phyloP scores from a whole-genome alignment of 1,284 basidiomycete species.

The Pseudozyma flocculosa region DNA sequence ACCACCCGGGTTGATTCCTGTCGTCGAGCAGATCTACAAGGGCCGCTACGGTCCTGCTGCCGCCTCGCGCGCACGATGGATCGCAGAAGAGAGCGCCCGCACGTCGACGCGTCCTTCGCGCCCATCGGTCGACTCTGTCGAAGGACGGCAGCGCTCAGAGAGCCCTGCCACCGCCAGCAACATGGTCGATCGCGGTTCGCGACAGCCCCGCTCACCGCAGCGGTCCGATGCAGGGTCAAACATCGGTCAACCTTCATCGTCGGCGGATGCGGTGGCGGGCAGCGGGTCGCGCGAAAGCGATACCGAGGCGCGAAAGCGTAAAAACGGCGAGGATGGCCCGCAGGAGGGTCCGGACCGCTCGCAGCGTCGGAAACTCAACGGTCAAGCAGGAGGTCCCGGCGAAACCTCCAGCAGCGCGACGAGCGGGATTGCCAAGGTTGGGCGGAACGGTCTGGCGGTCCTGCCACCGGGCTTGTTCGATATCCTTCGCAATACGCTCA shows the following conservation, averaged over 20 bases:
- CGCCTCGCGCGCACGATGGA: neutral
- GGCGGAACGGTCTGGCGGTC: slow-evolving; percentile 37
- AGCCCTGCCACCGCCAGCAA: neutral
- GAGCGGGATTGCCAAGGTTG: slow-evolving; percentile 19
- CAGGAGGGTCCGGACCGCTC: neutral
- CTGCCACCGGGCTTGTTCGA: slow-evolving; percentile 33
- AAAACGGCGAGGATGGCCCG: neutral
- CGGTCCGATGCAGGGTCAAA: neutral
- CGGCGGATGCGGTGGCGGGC: too few species aligned
- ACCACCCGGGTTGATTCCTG: too few species aligned
- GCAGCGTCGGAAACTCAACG: neutral
- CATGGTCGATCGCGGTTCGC: neutral
- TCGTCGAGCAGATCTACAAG: neutral
- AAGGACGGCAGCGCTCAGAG: neutral
- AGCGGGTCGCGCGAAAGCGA: too few species aligned
- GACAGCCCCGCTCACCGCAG: too few species aligned
- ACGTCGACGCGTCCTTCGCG: neutral
- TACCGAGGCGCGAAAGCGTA: neutral
- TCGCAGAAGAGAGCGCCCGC: neutral
- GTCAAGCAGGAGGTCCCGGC: too few species aligned
- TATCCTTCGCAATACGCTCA: slow-evolving; percentile 30
- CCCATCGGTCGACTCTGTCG: neutral
- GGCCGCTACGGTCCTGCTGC: neutral
- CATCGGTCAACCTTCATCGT: too few species aligned
- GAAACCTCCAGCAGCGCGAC: too few species aligned